Base-by-base conservation (phyloP, 768 basidiomycete genomes). In the Boletus barrowsii region DNA sequence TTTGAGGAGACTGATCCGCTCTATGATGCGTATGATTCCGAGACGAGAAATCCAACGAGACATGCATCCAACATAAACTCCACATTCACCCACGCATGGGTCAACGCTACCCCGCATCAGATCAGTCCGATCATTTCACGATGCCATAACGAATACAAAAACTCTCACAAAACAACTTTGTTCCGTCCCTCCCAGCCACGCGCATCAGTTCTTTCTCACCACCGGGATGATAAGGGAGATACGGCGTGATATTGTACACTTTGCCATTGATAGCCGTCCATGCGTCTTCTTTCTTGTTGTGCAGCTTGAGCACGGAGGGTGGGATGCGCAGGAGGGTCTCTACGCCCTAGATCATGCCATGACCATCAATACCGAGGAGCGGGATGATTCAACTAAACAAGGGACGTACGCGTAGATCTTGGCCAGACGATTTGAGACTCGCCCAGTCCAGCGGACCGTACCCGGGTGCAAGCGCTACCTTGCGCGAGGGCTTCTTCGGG, bases 21-120 rank as follows among this genome's bases (percentile, higher is more conserved):
- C 66, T 72, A 75, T 49, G 74, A 75, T 20, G 73, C 68, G 32
- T 75, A 72, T 29, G 83, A 80, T 61, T 93, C 90, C 1, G 87
- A 70, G 13, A 94, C 84, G 39, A 99, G 74, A 64, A 97, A 90
- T 15, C 96, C 96, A 36, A 99, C 88, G 43, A 97, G 76, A 69
- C 93, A 98, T 33, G 84, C 80, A 66, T 98, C 95, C 20, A 99
- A 77, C 92, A 98, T 97, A 62, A 87, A 87, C 47, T 99, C 96
- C n/a, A 81, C 83, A 61, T 93, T 98, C 32, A 99, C 94, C 96
- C 96, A 99, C 4, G 87, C 90, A 70, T 99, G 96, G 0, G 95
- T 98, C 22, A 82, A 72, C 43, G 88, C 96, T 98, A 24, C 37
- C 48, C 46, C 37, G 29, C 29, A 29, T 29, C 8, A 49, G 42